Base-by-base conservation (phyloP, 108 stramenopile species). In the Epipyxis sp. region DNA sequence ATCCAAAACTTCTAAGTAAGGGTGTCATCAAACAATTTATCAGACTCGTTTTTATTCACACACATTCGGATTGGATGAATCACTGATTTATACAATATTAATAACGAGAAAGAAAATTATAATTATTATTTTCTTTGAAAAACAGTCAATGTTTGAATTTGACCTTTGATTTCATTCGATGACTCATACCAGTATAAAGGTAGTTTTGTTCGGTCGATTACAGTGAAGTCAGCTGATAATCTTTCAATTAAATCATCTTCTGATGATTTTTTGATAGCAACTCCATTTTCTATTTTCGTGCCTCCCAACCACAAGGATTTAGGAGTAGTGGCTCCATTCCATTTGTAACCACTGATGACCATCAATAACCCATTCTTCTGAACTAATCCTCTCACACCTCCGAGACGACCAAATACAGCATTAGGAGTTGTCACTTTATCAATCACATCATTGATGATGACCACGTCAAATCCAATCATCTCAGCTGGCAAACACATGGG, bases 401-500 rank as follows among this genome's bases (percentile, higher is more conserved):
- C 80, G 76, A 81, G 79, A 13, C 80, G 80, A 39, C 27, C 71
- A 30, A 81, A 74, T 29, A 81, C 30, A 68, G 76, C 69, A 76
- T 80, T 81, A 34, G 80, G 80, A 76, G 71, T 41, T 27, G 80
- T 76, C 13, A 81, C 30, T 3, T 79, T 16, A 59, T 78, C 80
- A 37, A 81, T 67, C 67, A 80, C 79, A 61, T 78, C 80, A 79
- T 81, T 79, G 1, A 81, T 78, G 34, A 81, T 58, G 1, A 77
- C 80, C 20, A 79, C 80, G 34, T 81, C 80, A 29, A 81, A 80
- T 27, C 62, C 80, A 0, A 58, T 35, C 69, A 81, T 65, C 62
- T 79, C 74, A 0, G 80, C 79, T 27, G 79, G 80, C 30, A 81
- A 69, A 50, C 74, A 80, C 80, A 81, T 81, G 1, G 80, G 80